Conservation (phyloP, 2,329 filamentous ascomycete genomes). For the Sporothrix schenckii region DNA sequence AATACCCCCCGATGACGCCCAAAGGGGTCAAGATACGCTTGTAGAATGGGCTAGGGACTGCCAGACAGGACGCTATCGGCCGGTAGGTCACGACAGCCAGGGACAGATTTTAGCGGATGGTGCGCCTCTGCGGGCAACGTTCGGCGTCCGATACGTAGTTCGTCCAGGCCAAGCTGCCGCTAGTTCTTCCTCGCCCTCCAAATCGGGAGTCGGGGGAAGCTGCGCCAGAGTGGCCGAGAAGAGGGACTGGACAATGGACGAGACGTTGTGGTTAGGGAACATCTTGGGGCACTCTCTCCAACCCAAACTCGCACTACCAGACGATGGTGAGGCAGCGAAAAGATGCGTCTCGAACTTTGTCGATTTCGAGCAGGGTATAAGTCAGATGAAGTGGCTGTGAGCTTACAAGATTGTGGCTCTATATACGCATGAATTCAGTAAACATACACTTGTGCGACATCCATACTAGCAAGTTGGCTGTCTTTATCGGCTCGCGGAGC, state of each 20-base stretch:
- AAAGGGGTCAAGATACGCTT: slow-evolving; percentile 28
- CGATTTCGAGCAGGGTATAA: background rate
- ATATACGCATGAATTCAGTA: no score
- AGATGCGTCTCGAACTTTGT: background rate
- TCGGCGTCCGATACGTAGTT: background rate
- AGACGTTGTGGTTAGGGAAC: no score
- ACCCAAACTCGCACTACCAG: slow-evolving; percentile 9
- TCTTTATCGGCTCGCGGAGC: slow-evolving; percentile 2
- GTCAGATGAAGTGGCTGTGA: background rate
- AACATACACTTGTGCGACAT: background rate
- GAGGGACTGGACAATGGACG: background rate
- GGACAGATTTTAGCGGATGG: background rate
- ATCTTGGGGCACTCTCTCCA: no score
- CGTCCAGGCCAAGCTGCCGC: background rate
- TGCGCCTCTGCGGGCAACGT: background rate
- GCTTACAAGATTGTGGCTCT: background rate
- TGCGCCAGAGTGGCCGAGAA: slow-evolving; percentile 2
- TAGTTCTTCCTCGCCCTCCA: background rate
- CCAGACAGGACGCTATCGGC: background rate
- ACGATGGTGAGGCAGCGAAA: no score
- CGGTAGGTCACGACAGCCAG: background rate
- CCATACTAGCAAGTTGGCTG: background rate
- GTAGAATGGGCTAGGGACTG: background rate
- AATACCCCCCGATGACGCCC: slow-evolving; percentile 29
- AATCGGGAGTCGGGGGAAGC: slow-evolving; percentile 12